A percentile compares a stretch with the other conserved stretches of the same genome.
Conservation (phyloP, 495 filamentous ascomycete species). For the Collariella sp. region DNA sequence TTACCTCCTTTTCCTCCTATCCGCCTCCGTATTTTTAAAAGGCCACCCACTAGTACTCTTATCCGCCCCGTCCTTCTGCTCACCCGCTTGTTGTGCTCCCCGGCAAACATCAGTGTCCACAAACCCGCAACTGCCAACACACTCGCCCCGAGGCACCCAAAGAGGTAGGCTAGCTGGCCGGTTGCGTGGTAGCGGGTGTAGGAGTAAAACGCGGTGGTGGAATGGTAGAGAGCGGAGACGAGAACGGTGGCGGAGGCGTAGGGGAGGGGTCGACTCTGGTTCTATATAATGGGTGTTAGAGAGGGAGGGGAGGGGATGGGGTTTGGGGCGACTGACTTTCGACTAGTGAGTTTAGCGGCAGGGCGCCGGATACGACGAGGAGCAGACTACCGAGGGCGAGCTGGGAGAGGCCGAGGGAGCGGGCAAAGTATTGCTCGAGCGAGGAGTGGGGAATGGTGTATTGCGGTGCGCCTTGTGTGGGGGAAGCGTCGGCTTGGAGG, state of each 20-base stretch:
- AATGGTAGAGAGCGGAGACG: slow-evolving; percentile 59
- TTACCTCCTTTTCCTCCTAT: slow-evolving; percentile 12
- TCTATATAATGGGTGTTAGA: neutral
- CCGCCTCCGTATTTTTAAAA: slow-evolving; percentile 54
- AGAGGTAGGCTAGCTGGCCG: slow-evolving; percentile 44
- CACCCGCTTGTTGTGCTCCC: slow-evolving; percentile 47
- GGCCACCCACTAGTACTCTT: slow-evolving; percentile 74
- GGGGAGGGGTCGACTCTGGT: slow-evolving; percentile 19
- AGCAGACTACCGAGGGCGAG: slow-evolving; percentile 57
- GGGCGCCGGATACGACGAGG: slow-evolving; percentile 61
- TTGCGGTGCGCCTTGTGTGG: neutral
- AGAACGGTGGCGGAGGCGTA: slow-evolving; percentile 47
- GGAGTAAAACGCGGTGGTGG: slow-evolving; percentile 52
- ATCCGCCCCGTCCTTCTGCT: slow-evolving; percentile 63
- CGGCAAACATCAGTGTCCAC: slow-evolving; percentile 71
- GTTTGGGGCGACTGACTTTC: slow-evolving; percentile 15
- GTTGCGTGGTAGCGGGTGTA: slow-evolving; percentile 55
- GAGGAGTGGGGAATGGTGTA: slow-evolving; percentile 27
- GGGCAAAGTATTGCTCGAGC: slow-evolving; percentile 68
- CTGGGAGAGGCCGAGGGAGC: slow-evolving; percentile 57
- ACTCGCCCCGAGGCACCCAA: slow-evolving; percentile 44
- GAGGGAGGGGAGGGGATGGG: neutral
- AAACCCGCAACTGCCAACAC: slow-evolving; percentile 52
- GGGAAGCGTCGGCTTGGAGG: slow-evolving; percentile 35
- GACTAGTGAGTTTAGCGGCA: slow-evolving; percentile 54